phyloP scores from a whole-genome alignment of 75 land plant species.

The Pinus albicaulis region DNA sequence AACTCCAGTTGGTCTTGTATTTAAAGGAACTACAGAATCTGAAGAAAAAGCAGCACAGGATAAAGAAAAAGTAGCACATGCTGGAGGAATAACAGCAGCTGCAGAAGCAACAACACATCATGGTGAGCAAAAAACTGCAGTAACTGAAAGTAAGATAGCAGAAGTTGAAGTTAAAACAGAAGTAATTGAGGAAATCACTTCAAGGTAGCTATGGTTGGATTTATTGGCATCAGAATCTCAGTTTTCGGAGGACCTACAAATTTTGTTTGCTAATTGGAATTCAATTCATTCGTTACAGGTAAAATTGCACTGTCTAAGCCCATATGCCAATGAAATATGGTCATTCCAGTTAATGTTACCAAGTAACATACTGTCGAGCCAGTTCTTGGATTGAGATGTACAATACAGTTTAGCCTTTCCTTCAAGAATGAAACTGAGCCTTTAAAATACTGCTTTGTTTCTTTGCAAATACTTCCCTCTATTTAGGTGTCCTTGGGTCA shows the following conservation, averaged over 20 bases:
- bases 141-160: not conserved
- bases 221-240: constrained; percentile 3
- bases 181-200: not conserved
- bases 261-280: constrained; percentile 5
- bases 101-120: not conserved
- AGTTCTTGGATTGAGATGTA: not conserved
- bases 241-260: not conserved
- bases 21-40: not conserved
- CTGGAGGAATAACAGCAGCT: not conserved
- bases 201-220: not conserved
- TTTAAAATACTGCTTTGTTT: not conserved
- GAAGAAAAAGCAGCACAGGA: not conserved
- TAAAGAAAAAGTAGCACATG: not conserved
- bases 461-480: not conserved
- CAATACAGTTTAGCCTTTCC: not conserved
- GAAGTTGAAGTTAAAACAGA: constrained; percentile 1
- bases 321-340: not conserved
- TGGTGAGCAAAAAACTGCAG: not conserved
- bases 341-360: not conserved
- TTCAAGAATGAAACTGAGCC: not conserved
- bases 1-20: constrained; percentile 28
- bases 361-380: not conserved
- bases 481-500: not conserved
- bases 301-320: not conserved
- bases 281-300: not conserved